Percentiles rank a stretch among this genome's conserved stretches.
phyloP scores from a whole-genome alignment of 2,329 filamentous ascomycete genomes.

The Stachybotrys echinatus region DNA sequence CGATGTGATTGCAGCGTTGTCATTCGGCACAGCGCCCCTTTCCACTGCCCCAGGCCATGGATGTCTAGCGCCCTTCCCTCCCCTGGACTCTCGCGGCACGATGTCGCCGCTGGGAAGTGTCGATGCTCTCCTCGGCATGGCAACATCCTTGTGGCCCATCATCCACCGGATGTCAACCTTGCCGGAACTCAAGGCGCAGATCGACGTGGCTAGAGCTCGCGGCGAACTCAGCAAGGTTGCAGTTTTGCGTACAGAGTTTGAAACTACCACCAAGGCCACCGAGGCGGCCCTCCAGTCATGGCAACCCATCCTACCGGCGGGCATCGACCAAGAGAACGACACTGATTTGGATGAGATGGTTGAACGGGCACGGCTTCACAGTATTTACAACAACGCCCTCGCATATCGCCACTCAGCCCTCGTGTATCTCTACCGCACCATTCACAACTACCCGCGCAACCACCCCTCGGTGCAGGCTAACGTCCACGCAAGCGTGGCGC shows the following conservation, averaged over 20 bases:
- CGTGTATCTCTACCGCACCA: constrained; percentile 52
- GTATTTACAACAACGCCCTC: constrained; percentile 53
- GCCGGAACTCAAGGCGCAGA: constrained; percentile 44
- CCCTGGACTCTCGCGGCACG: constrained; percentile 35
- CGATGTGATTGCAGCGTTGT: constrained; percentile 59
- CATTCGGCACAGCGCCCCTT: constrained; percentile 53
- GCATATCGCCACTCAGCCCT: constrained; percentile 55
- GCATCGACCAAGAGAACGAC: constrained; percentile 14
- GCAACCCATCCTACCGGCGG: constrained; percentile 43
- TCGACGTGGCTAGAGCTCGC: constrained; percentile 37
- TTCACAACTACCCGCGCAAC: constrained; percentile 40
- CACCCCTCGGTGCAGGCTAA: constrained; percentile 50
- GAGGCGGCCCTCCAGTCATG: constrained; percentile 50
- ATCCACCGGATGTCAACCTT: constrained; percentile 56
- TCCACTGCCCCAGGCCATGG: constrained; percentile 43
- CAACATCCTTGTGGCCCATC: constrained; percentile 58
- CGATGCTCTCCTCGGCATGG: constrained; percentile 56
- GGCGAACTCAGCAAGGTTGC: constrained; percentile 39
- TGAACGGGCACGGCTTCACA: constrained; percentile 41
- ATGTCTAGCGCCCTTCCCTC: constrained; percentile 40
- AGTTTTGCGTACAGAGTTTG: constrained; percentile 44
- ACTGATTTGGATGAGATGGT: constrained; percentile 15
- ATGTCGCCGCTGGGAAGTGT: constrained; percentile 47
- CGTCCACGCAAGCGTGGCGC: constrained; percentile 41
- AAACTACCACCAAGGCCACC: constrained; percentile 47